phyloP scores from a whole-genome alignment of 2,329 filamentous ascomycete genomes.

The Monosporascus sp. region DNA sequence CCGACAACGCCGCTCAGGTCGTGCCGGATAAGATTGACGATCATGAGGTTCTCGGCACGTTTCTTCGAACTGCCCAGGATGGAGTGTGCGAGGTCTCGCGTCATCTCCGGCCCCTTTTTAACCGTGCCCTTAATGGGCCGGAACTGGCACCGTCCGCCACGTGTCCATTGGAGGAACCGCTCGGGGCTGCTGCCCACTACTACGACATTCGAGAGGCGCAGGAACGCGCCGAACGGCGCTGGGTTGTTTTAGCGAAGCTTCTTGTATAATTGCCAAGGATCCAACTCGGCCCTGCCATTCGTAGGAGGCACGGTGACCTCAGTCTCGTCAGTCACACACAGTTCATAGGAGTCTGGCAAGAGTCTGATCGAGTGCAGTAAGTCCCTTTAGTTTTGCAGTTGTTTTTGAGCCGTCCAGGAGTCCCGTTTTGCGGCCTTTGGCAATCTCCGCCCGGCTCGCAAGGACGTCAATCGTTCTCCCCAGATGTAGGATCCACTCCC shows the following conservation, averaged over 20 bases:
- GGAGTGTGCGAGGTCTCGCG: slow-evolving; percentile 48
- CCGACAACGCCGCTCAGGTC: slow-evolving; percentile 63
- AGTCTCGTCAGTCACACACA: slow-evolving; percentile 32
- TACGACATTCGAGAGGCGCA: slow-evolving; percentile 47
- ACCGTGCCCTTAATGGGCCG: slow-evolving; percentile 74
- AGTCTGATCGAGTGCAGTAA: background rate
- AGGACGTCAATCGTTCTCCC: background rate
- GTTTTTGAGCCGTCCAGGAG: background rate
- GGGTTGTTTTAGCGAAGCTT: slow-evolving; percentile 23
- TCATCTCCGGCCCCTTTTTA: slow-evolving; percentile 50
- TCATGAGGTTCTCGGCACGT: slow-evolving; percentile 72
- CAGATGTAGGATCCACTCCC: slow-evolving; percentile 21
- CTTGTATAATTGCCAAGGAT: slow-evolving; percentile 24
- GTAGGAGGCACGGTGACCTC: slow-evolving; percentile 8
- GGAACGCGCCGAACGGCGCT: slow-evolving; percentile 52
- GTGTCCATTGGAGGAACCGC: slow-evolving; percentile 62
- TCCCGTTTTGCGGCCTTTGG: background rate
- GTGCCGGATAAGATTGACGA: slow-evolving; percentile 68
- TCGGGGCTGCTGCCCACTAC: slow-evolving; percentile 64
- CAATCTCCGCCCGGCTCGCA: background rate
- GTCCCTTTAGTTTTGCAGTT: background rate
- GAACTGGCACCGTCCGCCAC: slow-evolving; percentile 50
- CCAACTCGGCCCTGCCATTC: background rate
- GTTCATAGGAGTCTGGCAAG: slow-evolving; percentile 30
- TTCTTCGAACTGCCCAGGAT: slow-evolving; percentile 62